phyloP scores from a whole-genome alignment of 805 yeast genomes.

The Cyberlindnera sargentensis region DNA sequence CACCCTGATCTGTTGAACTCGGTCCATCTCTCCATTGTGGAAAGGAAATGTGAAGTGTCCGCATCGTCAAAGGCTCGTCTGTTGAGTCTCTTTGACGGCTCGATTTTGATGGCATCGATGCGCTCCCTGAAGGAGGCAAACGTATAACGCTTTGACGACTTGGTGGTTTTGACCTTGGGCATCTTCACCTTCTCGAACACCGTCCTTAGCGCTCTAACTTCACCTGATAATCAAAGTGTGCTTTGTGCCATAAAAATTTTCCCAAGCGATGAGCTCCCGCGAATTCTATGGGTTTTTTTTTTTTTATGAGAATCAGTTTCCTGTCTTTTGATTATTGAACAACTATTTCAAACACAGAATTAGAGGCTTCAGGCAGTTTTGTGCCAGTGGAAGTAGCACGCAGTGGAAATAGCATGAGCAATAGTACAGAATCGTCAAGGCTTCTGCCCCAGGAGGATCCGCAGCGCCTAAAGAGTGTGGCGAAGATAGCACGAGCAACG shows the following conservation, averaged over 20 bases:
- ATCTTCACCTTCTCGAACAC: not conserved
- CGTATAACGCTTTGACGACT: slow-evolving; percentile 45
- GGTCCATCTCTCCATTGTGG: slow-evolving; percentile 79
- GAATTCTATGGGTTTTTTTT: too few relatives aligned
- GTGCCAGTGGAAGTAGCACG: too few relatives aligned
- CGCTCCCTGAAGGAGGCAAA: slow-evolving; percentile 78
- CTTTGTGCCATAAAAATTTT: too few relatives aligned
- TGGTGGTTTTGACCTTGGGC: slow-evolving; percentile 33
- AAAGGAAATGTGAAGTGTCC: slow-evolving; percentile 70
- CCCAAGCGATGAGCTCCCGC: too few relatives aligned
- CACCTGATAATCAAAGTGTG: too few relatives aligned
- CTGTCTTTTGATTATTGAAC: too few relatives aligned
- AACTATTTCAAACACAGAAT: too few relatives aligned
- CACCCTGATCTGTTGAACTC: slow-evolving; percentile 75
- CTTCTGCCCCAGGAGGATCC: slow-evolving; percentile 1
- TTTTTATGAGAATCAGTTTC: too few relatives aligned
- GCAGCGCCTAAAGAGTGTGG: not conserved
- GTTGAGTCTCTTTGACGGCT: slow-evolving; percentile 52
- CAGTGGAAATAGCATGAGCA: too few relatives aligned
- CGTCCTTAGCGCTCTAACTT: too few relatives aligned
- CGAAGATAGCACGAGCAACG: slow-evolving; percentile 1
- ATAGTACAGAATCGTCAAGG: slow-evolving; percentile 5
- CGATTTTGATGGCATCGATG: slow-evolving; percentile 77
- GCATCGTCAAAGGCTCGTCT: slow-evolving; percentile 62
- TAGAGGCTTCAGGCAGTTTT: too few relatives aligned